Base-by-base conservation (phyloP, 352 stramenopile genomes). In the Globisporangium alternatum region DNA sequence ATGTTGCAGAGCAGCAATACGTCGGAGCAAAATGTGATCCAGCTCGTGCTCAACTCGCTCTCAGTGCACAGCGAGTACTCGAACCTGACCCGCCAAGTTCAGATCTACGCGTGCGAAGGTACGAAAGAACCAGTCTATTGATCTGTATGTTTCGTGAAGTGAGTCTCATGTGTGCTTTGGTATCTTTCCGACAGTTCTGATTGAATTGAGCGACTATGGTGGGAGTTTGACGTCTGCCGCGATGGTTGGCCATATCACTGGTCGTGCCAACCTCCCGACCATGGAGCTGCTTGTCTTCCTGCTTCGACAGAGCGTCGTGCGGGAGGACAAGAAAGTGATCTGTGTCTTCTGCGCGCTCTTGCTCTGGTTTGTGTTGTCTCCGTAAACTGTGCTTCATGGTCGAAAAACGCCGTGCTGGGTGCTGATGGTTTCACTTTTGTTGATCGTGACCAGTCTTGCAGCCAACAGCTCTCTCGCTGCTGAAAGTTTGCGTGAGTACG, bases 41-140 rank as follows among this genome's bases (percentile, higher is more conserved):
- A 59, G 6, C 69, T 88, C 13, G 66, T 91, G 19, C 65, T 86
- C 10, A 60, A 69, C 31, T 82, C 82, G 30, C 75, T 91, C 5
- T 69, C 69, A 35, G 72, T 72, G 25, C 83, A 91, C 51, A 70
- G 71, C 44, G 83, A 89, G 28, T 90, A 87, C 71, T 90, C 81
- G 1, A 89, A 85, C 66, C 63, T 90, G 49, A 89, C 83, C 17
- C 78, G 83, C 17, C 83, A 91, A 78, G 83, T 91, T 2, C 83
- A 91, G 56, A 89, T 91, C 61, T 91, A 91, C 67, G 77, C 83
- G 35, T 88, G 83, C 67, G 83, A 91, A 86, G 78, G 78, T 88
- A 59, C 37, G 57, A 21, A 21, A 2, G 5, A n/a, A 19, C 9
- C 17, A 21, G 35, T 51, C 21, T 52, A 15, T 30, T 15, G 5